Base-by-base conservation (phyloP, 352 stramenopile species). In the Pythium volutum region DNA sequence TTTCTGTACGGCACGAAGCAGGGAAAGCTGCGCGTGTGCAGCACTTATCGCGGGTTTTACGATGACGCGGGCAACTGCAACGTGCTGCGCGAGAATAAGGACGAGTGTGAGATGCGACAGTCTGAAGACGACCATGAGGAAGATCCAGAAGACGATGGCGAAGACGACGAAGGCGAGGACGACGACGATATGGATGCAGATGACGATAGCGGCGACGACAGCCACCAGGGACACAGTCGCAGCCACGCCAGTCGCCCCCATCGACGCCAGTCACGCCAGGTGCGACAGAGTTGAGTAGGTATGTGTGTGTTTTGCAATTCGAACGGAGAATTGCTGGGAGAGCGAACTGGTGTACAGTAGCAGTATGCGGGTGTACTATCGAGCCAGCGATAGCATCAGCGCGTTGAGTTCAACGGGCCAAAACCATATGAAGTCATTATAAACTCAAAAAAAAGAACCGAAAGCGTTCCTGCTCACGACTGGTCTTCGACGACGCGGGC, bases 1-100 rank as follows among this genome's bases (percentile, higher is more conserved):
- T 98, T 99, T 70, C 81, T 98, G n/a, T 99, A 99, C 74, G 97
- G 97, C 48, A 99, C 96, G 16, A 98, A 98, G 56, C 94, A 98
- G 69, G 97, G 97, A 31, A 93, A 97, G 61, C 81, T 98, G 10
- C 77, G 95, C 48, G 81, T 98, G 11, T 95, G 83, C 63, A 87
- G 69, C 60, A 88, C 76, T 1, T 95, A 88, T 59, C 83, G 85
- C 15, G 85, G 83, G 2, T 69, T 79, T 18, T 93, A 84, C 47
- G 72, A 90, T 16, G 83, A 93, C 34, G 75, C 86, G 43, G 73
- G 82, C 26, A 95, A 95, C 62, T 92, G 84, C 61, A 95, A 95
- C 57, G 80, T 90, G 52, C 66, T 95, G n/a, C 56, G 63, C 10
- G 51, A 62, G 1, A 59, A 56, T 11, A 70, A 54, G 11, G 75